Base-by-base conservation (phyloP, 495 filamentous ascomycete species). In the Neurospora sp. region DNA sequence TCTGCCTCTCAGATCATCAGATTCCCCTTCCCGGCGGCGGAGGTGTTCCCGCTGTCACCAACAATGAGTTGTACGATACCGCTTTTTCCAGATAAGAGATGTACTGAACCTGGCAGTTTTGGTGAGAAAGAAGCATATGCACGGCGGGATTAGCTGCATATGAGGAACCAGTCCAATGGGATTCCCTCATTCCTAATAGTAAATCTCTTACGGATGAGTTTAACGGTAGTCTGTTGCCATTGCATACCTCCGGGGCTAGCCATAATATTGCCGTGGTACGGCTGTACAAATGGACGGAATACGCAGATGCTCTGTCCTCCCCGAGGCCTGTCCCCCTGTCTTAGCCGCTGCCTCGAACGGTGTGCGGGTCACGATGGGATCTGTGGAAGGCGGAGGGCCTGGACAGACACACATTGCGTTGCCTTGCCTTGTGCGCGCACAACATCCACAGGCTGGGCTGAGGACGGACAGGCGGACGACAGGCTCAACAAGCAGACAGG, bases 341-440 rank as follows among this genome's bases (percentile, higher is more conserved):
- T 37, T 18, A 22, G 35, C 41, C 16, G 68, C 20, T 41, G 20
- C 40, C 46, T 40, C 48, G 40, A 39, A 39, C 70, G 10, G 20
- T 53, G 46, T 53, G 46, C 48, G 11, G 48, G 48, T 61, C 22
- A 31, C 48, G 48, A 59, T 59, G 79, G 80, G 76, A 80, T 78
- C 71, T 73, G 38, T 75, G 70, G 72, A 72, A 53, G 71, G 71
- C 68, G 39, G 68, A 70, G 12, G 38, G 66, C 41, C 61, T 39
- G 40, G 27, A 61, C 14, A 59, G 48, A 59, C 48, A 35, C 27
- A 61, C 27, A 35, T 61, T 61, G 53, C 27, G 12, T 61, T 35
- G 27, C 53, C 53, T 61, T 61, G 22, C 53, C 53, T 61, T 61
- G 53, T 61, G 53, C 27, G 20, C 35, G 27, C 8, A 61, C 53